Conservation (phyloP, 176 grass and related monocot genomes). For the Eremochloa ophiuroides region DNA sequence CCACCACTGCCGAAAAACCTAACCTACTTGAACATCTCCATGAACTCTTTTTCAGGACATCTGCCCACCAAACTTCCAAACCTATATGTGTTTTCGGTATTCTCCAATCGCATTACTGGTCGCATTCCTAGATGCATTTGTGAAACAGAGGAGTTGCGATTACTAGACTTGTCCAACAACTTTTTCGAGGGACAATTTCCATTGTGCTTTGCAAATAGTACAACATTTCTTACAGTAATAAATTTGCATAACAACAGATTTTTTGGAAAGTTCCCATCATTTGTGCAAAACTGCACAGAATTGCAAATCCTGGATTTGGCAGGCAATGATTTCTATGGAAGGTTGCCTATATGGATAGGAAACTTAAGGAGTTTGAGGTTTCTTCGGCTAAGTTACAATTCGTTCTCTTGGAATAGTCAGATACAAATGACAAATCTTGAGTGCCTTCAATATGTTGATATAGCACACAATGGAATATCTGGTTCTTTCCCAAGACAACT, state of each 20-base stretch:
- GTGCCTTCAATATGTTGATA: slow-evolving; percentile 28
- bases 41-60: not conserved
- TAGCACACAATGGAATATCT: slow-evolving; percentile 28
- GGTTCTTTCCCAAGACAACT: slow-evolving; percentile 22
- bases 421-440: not conserved
- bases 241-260: slow-evolving; percentile 31
- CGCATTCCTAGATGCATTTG: slow-evolving; percentile 21
- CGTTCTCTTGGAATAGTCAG: slow-evolving; percentile 35
- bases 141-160: not conserved
- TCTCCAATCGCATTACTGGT: slow-evolving; percentile 24
- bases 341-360: no score
- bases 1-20: not conserved
- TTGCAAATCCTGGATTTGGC: not conserved
- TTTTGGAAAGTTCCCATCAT: not conserved
- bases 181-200: slow-evolving; percentile 8
- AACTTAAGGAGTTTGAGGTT: not conserved
- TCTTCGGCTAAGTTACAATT: slow-evolving; percentile 29
- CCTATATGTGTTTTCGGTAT: not conserved
- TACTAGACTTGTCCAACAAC: slow-evolving; percentile 25
- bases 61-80: not conserved
- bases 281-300: not conserved
- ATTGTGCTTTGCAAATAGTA: not conserved
- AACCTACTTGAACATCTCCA: not conserved
- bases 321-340: not conserved
- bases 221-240: not conserved